Evolutionary conservation across 345 rosid species (phyloP).

Genomic region (Citrus unshiu): DNA sequence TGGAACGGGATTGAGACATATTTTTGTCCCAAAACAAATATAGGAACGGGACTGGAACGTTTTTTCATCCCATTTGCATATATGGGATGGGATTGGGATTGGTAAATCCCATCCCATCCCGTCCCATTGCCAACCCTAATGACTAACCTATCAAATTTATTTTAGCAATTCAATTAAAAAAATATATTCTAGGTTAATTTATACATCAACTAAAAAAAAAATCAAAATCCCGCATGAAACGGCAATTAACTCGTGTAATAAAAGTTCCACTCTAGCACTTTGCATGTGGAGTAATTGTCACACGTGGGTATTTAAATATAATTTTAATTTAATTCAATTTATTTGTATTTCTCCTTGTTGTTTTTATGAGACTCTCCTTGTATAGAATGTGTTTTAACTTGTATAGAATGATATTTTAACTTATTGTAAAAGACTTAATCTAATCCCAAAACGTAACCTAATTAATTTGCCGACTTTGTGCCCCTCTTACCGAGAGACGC

Average conservation of each 20-base stretch:
- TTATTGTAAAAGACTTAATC: neutral
- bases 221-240: neutral
- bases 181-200: neutral
- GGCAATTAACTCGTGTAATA: neutral
- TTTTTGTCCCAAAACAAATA: no score
- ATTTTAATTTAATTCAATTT: neutral
- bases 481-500: conserved; percentile 21
- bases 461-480: conserved; percentile 11
- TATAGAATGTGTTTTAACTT: no score
- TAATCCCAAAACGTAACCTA: conserved; percentile 8
- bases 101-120: no score
- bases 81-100: no score
- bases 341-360: neutral
- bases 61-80: no score
- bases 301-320: neutral
- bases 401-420: neutral
- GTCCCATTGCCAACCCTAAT: no score
- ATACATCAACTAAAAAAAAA: no score
- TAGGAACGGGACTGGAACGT: no score
- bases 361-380: neutral
- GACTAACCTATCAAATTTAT: no score
- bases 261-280: neutral
- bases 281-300: neutral
- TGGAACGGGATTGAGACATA: no score
- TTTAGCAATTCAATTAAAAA: neutral